Evolutionary conservation across 2,329 filamentous ascomycete species (phyloP), one percentile per base, ranked within the genome.

Genomic region (Aspergillus sp.): DNA sequence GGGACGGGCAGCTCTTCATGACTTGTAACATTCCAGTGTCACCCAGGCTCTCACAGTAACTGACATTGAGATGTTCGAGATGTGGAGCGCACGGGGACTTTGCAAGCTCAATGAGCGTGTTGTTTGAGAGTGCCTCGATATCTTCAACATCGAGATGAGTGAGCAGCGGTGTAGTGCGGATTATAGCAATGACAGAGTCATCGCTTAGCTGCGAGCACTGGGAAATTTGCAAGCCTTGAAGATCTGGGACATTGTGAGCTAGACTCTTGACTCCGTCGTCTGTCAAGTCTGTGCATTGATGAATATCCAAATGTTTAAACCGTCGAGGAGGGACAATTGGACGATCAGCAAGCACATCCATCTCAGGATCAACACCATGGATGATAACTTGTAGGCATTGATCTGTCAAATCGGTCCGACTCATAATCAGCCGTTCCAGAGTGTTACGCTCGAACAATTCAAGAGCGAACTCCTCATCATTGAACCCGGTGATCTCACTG

Each of bases 61-160:
- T 91, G 54, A 97, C 78, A 42, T 88, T 90, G 5, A 97, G 76
- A 60, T 96, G 90, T 52, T 86, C 77, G 6, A 98, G 74, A 19
- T 70, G 74, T 1, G 76, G 66, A 0, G 85, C 85, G 60, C 88
- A 95, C 0, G 88, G 85, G 0, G 88, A 79, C 54, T 81, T 85
- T 38, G 89, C 83, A 6, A 98, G 74, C 48, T 86, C 81, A 43
- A 89, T 77, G 3, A 96, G 71, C 1, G 89, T 71, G 4, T 72
- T 69, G 60, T 97, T 94, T 12, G 86, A 90, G 10, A 97, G 70
- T 27, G 83, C 75, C 5, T 82, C 76, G 9, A 96, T 74, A 54
- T 96, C 90, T 66, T 98, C 93, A 2, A 97, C 71, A 53, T 97
- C 93, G 34, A 98, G 75, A 60, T 94, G 88, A 0, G 88, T 90